phyloP scores from a whole-genome alignment of 2,329 filamentous ascomycete genomes.

The Coniochaeta pulveracea region DNA sequence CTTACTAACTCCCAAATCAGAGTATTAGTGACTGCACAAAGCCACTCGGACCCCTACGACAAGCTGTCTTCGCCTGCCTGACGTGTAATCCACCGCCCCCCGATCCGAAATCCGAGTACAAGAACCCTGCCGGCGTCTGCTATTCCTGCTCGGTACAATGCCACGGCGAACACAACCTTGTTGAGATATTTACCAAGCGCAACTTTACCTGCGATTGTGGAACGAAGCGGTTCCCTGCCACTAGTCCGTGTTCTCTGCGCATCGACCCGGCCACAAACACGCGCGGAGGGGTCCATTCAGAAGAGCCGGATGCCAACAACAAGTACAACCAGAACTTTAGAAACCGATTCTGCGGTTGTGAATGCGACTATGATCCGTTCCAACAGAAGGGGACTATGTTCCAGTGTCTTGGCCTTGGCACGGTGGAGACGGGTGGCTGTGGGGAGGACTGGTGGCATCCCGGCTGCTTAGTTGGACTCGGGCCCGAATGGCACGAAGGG shows the following conservation, averaged over 20 bases:
- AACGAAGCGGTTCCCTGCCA: conserved; percentile 63
- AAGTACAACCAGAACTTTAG: conserved; percentile 93
- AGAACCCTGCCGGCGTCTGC: conserved; percentile 69
- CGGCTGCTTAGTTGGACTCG: conserved; percentile 75
- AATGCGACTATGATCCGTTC: conserved; percentile 76
- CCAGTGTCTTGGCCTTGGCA: conserved; percentile 81
- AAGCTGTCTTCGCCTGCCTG: conserved; percentile 83
- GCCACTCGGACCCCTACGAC: conserved; percentile 75
- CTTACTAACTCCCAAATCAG: conserved; percentile 28
- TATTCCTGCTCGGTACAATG: conserved; percentile 96
- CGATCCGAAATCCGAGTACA: conserved; percentile 47
- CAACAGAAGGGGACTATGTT: conserved; percentile 97
- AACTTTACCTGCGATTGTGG: conserved; percentile 96
- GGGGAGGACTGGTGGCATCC: conserved; percentile 98
- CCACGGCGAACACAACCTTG: conserved; percentile 87
- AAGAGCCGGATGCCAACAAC: conserved; percentile 62
- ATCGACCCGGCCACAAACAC: conserved; percentile 60
- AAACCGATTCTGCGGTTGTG: conserved; percentile 86
- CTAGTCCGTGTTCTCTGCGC: conserved; percentile 65
- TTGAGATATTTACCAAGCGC: conserved; percentile 92
- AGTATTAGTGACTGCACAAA: conserved; percentile 92
- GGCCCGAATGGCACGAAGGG: conserved; percentile 61
- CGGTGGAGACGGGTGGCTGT: conserved; percentile 71
- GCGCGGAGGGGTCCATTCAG: conserved; percentile 67
- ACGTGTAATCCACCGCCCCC: conserved; percentile 80